Percentiles rank a stretch among this genome's conserved stretches.
Evolutionary conservation across 805 yeast genomes (phyloP).

Genomic region (Pichia deserticola): DNA sequence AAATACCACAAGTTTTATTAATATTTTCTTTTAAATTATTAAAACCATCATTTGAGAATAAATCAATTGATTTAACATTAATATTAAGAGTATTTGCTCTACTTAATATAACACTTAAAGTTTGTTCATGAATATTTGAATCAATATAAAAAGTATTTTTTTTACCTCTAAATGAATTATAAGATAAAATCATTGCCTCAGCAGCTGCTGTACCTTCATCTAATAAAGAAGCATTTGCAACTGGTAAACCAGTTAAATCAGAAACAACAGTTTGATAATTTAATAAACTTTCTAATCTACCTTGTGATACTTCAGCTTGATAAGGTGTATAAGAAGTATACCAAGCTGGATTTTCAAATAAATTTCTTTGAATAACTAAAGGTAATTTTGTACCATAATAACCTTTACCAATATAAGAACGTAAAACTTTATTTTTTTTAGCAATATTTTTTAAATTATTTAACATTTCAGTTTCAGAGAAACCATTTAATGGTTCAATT

Average conservation of each 20-base stretch:
- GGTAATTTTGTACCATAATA: conserved; percentile 88
- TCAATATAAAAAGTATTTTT: conserved; percentile 67
- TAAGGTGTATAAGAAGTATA: conserved; percentile 98
- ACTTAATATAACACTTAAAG: conserved; percentile 67
- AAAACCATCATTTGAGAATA: conserved; percentile 36
- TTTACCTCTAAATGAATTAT: conserved; percentile 59
- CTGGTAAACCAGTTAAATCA: conserved; percentile 88
- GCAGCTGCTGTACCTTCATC: conserved; percentile 98
- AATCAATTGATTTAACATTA: conserved; percentile 50
- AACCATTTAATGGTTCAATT: conserved; percentile 67
- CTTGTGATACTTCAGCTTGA: conserved; percentile 97
- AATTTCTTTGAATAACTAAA: conserved; percentile 85
- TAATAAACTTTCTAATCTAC: conserved; percentile 81
- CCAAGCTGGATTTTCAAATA: conserved; percentile 95
- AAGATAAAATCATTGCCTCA: conserved; percentile 88
- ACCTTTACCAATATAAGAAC: conserved; percentile 87
- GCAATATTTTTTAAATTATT: conserved; percentile 64
- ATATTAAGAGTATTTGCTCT: conserved; percentile 74
- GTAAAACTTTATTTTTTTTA: conserved; percentile 60
- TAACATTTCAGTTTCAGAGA: conserved; percentile 74
- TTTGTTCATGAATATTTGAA: conserved; percentile 73
- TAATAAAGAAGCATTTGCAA: conserved; percentile 88
- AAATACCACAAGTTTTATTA: conserved; percentile 59
- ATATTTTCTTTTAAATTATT: conserved; percentile 29
- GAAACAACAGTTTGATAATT: conserved; percentile 90